phyloP scores from a whole-genome alignment of 2,329 filamentous ascomycete species.

The Verticillium alfalfae region DNA sequence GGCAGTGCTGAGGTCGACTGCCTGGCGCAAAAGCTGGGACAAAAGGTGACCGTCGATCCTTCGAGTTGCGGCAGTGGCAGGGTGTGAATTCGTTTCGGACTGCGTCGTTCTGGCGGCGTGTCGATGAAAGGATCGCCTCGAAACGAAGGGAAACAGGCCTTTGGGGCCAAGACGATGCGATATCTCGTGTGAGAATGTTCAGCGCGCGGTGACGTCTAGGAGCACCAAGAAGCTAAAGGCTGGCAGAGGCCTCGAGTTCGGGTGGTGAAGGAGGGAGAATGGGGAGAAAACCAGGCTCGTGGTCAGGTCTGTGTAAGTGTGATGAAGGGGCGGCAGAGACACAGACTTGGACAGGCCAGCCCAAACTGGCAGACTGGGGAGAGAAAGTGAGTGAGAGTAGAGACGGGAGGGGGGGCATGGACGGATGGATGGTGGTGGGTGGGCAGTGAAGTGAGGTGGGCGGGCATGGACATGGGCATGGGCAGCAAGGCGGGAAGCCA shows the following conservation, averaged over 20 bases:
- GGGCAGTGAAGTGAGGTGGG: constrained; percentile 2
- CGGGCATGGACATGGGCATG: background rate
- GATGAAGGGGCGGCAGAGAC: constrained; percentile 3
- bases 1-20: background rate
- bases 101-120: background rate
- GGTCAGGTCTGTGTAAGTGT: background rate
- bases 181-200: background rate
- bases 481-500: constrained; percentile 2
- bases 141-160: background rate
- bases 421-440: background rate
- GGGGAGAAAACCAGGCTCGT: constrained; percentile 1
- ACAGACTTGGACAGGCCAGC: constrained; percentile 1
- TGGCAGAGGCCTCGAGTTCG: background rate
- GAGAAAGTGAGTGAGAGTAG: constrained; percentile 2
- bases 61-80: background rate
- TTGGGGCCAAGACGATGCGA: background rate
- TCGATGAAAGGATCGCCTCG: background rate
- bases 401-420: constrained; percentile 4
- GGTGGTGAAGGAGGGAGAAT: constrained; percentile 2
- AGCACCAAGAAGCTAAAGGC: background rate
- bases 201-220: background rate
- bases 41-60: background rate
- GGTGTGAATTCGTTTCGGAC: background rate
- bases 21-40: background rate
- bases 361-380: background rate